These are phyloP conservation scores for Paramecium pentaurelia DNA, from an alignment of 73 alveolate species.

Conservation along the genomic window DNA sequence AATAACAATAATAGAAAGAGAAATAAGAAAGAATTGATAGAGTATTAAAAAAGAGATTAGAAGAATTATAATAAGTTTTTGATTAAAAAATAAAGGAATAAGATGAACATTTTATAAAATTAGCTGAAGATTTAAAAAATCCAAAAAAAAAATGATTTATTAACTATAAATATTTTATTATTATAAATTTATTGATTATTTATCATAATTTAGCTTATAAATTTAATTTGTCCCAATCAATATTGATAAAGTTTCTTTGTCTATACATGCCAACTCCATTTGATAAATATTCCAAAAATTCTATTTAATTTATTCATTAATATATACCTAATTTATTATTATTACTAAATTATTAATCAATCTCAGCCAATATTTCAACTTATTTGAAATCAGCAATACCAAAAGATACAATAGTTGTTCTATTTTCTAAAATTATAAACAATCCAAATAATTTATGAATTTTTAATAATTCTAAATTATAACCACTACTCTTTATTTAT, in stretches of 20 bases:
- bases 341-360: background rate
- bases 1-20: background rate
- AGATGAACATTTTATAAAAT: slow-evolving; percentile 19
- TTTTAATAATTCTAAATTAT: background rate
- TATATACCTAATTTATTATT: background rate
- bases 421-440: background rate
- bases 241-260: background rate
- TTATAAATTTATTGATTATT: background rate
- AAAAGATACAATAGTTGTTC: background rate
- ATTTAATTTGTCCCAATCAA: slow-evolving; percentile 9
- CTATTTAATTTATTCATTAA: background rate
- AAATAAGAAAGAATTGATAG: slow-evolving; percentile 43
- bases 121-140: slow-evolving; percentile 31
- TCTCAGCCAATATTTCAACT: background rate
- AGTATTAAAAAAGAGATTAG: slow-evolving; percentile 12
- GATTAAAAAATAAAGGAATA: slow-evolving; percentile 25
- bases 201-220: slow-evolving; percentile 10
- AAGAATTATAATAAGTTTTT: slow-evolving; percentile 4
- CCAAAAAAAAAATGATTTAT: background rate
- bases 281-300: background rate
- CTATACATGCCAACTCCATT: background rate
- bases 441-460: background rate
- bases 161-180: background rate
- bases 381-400: background rate
- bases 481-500: background rate